phyloP scores from a whole-genome alignment of 495 filamentous ascomycete genomes.

The Penicillium atrosanguineum region DNA sequence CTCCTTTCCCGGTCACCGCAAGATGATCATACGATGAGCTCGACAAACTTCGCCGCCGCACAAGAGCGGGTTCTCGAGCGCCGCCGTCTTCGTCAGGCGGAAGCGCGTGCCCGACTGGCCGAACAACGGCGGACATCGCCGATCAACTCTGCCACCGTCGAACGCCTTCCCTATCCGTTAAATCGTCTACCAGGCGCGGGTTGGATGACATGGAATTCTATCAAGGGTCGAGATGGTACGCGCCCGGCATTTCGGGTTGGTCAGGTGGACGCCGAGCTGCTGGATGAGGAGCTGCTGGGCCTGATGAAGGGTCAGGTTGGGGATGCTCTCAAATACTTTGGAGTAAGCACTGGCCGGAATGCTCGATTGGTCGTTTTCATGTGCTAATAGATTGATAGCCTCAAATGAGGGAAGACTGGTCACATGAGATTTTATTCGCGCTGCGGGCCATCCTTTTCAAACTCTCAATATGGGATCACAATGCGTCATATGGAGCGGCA shows the following conservation, averaged over 20 bases:
- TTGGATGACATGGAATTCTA: slow-evolving; percentile 62
- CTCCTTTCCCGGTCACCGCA: slow-evolving; percentile 5
- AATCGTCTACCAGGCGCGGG: slow-evolving; percentile 55
- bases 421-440: slow-evolving; percentile 74
- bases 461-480: slow-evolving; percentile 92
- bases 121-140: slow-evolving; percentile 58
- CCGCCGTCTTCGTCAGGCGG: slow-evolving; percentile 66
- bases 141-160: slow-evolving; percentile 49
- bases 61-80: slow-evolving; percentile 80
- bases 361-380: neutral
- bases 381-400: slow-evolving; percentile 33
- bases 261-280: slow-evolving; percentile 91
- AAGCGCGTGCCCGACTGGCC: slow-evolving; percentile 52
- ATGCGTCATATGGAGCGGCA: slow-evolving; percentile 90
- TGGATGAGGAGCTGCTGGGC: slow-evolving; percentile 90
- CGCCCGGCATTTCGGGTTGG: slow-evolving; percentile 88
- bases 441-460: slow-evolving; percentile 87
- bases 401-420: slow-evolving; percentile 75
- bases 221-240: slow-evolving; percentile 75
- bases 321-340: slow-evolving; percentile 85
- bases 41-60: slow-evolving; percentile 77
- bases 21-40: slow-evolving; percentile 60
- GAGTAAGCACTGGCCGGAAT: slow-evolving; percentile 39
- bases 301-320: slow-evolving; percentile 84
- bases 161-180: slow-evolving; percentile 63